Percentiles rank a stretch among this genome's conserved stretches.
Conservation (phyloP, 139 green algal species). For the Eudorina sp. region DNA sequence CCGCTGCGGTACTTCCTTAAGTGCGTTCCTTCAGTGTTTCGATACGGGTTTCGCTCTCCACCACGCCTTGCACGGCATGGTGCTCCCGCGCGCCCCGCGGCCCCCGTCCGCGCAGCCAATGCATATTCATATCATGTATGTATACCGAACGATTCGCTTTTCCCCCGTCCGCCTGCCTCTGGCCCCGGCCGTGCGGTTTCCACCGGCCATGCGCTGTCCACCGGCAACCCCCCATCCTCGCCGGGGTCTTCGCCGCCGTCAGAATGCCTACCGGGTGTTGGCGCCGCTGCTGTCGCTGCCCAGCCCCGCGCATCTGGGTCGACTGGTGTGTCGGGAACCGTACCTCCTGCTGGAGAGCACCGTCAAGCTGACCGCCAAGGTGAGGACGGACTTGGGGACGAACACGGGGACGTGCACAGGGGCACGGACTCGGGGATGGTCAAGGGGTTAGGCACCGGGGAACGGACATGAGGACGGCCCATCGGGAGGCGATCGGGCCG, state of each 20-base stretch:
- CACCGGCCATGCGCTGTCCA: too few relatives aligned
- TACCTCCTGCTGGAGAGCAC: slow-evolving; percentile 35
- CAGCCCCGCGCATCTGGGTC: neutral
- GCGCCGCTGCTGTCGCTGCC: neutral
- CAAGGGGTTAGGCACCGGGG: neutral
- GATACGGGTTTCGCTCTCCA: too few relatives aligned
- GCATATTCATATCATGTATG: neutral
- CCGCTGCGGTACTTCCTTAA: too few relatives aligned
- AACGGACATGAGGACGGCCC: neutral
- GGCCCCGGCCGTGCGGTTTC: too few relatives aligned
- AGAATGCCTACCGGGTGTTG: slow-evolving; percentile 4
- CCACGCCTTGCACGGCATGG: too few relatives aligned
- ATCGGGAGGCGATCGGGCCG: too few relatives aligned
- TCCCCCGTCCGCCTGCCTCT: neutral
- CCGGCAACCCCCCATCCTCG: too few relatives aligned
- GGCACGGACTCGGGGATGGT: neutral
- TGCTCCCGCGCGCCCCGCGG: too few relatives aligned
- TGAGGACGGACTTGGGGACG: neutral
- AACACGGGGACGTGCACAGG: neutral
- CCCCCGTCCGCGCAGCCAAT: neutral
- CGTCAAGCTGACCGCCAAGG: slow-evolving; percentile 17
- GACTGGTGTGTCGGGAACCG: slow-evolving; percentile 20
- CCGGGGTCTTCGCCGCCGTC: too few relatives aligned
- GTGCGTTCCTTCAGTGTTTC: too few relatives aligned
- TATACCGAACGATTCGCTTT: neutral